Base-by-base conservation (phyloP, 306 rosid species). In the Abrus pulchellus region DNA sequence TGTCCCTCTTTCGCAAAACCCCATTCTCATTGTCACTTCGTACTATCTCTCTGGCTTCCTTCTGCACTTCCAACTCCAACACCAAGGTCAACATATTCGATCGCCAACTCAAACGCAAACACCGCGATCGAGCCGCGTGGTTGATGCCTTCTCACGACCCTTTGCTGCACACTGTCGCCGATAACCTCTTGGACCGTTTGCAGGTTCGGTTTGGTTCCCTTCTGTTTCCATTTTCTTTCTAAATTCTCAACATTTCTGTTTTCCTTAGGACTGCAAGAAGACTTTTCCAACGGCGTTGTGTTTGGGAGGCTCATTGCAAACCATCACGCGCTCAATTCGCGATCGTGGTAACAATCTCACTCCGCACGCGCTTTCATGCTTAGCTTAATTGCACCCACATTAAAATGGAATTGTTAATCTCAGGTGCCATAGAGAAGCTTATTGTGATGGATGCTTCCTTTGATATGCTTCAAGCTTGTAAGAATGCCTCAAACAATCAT, bases 41-140 rank as follows among this genome's bases (percentile, higher is more conserved):
- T 27, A 6, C 53, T 41, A 56, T 60, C 41, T 56, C 65, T 41
- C 54, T 63, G 50, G 57, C 72, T 41, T 60, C 82, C 5, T 83
- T 84, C 82, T 88, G 84, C 68, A 79, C 93, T 0, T 83, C 87
- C 52, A 75, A 33, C 55, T 29, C 60, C 14, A 68, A 52, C 79
- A 87, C 97, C 1, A 90, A 80, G 82, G 45, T 89, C 53, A 85
- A 82, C 75, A 82, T 94, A 86, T 94, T 94, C 74, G 96, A 94
- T 76, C 97, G 97, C 57, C 70, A 90, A 7, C 89, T 91, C 72
- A 91, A 93, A 80, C 92, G 90, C 75, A 48, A 20, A 9, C 74
- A 68, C 2, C 74, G 97, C 20, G 97, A 93, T 57, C 89, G 99
- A 78, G 99, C 97, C 4, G 92, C 97, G 4, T 94, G 99, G 99